Evolutionary conservation across 2,329 filamentous ascomycete species (phyloP).

Genomic region (Sclerotinia glacialis): DNA sequence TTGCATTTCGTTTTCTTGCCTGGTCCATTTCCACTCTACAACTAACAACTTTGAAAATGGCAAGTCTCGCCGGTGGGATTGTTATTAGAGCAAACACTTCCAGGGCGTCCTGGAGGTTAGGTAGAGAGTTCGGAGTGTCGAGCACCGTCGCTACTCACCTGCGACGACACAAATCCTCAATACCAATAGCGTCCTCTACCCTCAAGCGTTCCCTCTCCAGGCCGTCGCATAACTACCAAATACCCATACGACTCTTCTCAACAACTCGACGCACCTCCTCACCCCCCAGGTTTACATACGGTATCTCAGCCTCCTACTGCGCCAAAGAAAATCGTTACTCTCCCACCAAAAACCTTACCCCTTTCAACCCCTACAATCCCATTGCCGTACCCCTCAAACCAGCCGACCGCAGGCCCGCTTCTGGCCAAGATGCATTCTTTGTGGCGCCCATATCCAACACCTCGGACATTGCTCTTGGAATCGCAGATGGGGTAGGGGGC

Average conservation of each 20-base stretch:
- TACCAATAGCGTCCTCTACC: neutral
- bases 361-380: constrained; percentile 64
- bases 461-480: constrained; percentile 74
- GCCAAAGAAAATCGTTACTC: constrained; percentile 69
- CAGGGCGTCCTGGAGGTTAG: constrained; percentile 6
- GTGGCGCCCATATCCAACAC: constrained; percentile 67
- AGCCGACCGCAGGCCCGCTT: constrained; percentile 65
- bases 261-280: constrained; percentile 28
- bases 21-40: neutral
- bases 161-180: constrained; percentile 17
- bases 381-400: constrained; percentile 52
- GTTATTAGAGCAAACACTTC: constrained; percentile 26
- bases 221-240: constrained; percentile 4
- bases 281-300: constrained; percentile 54
- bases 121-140: constrained; percentile 7
- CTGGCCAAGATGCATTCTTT: constrained; percentile 96
- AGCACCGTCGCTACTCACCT: neutral
- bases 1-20: constrained; percentile 24
- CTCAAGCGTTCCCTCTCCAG: neutral
- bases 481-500: constrained; percentile 93
- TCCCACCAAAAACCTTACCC: constrained; percentile 65
- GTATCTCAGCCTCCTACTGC: constrained; percentile 71
- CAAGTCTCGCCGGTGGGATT: constrained; percentile 27
- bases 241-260: constrained; percentile 26
- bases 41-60: constrained; percentile 28